phyloP scores from a whole-genome alignment of 78 protist genomes.

The Guillardia theta region DNA sequence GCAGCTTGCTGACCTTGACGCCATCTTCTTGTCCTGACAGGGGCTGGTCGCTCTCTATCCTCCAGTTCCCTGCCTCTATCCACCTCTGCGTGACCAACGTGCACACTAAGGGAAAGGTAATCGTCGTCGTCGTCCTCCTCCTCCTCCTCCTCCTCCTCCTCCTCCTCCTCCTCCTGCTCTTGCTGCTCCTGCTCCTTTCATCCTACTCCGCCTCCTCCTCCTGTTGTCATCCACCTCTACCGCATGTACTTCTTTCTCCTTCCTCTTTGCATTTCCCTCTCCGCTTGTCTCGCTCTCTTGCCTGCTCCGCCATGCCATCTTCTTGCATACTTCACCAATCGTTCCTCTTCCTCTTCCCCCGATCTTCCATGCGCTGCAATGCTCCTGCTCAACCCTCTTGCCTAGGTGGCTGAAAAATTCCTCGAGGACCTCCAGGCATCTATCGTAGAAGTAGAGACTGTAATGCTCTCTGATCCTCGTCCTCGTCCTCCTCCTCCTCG shows the following conservation, averaged over 20 bases:
- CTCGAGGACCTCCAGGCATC: too few species aligned
- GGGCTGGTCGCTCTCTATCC: slow-evolving; percentile 55
- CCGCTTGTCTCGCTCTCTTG: too few species aligned
- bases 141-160: not conserved
- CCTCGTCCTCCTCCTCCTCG: not conserved
- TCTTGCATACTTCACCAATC: too few species aligned
- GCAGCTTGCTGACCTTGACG: not conserved
- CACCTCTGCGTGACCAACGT: not conserved
- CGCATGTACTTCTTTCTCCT: too few species aligned
- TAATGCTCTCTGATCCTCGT: not conserved
- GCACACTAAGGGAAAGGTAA: not conserved
- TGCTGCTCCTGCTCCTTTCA: not conserved
- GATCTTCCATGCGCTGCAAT: too few species aligned
- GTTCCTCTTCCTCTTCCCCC: too few species aligned
- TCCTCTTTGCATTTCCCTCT: too few species aligned
- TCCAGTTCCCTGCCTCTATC: slow-evolving; percentile 44
- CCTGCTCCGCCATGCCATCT: too few species aligned
- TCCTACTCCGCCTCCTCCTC: not conserved
- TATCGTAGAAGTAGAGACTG: too few species aligned
- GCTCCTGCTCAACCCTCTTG: too few species aligned
- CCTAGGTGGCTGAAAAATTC: too few species aligned
- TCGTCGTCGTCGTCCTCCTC: not conserved
- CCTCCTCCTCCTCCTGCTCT: not conserved
- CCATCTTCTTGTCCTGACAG: not conserved
- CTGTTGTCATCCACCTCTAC: too few species aligned